These are phyloP conservation scores for Globisporangium canariense DNA, from an alignment of 352 stramenopile genomes.

Conservation along the genomic window DNA sequence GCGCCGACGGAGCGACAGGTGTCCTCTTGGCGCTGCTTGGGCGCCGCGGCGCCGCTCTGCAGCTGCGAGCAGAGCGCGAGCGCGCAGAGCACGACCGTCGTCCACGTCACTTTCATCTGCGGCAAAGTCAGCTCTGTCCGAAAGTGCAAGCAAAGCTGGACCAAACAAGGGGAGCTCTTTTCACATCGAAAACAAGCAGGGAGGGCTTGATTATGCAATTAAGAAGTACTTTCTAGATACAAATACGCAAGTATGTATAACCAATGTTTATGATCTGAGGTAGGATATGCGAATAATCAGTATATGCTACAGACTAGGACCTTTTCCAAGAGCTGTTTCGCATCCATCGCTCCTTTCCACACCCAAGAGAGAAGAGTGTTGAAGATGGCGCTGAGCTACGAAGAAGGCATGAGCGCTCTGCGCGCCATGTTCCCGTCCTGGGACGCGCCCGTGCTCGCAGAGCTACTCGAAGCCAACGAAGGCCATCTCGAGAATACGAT, in stretches of 20 bases:
- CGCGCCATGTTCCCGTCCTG: conserved; percentile 74
- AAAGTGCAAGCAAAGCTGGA: background rate
- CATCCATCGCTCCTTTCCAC: background rate
- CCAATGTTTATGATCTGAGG: background rate
- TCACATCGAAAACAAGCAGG: background rate
- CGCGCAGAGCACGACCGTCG: conserved; percentile 15
- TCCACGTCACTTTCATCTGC: conserved; percentile 19
- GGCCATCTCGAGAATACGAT: conserved; percentile 73
- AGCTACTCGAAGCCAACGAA: conserved; percentile 65
- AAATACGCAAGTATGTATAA: too few relatives aligned
- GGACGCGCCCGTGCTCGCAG: conserved; percentile 52
- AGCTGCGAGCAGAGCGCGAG: conserved; percentile 23
- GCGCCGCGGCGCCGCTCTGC: conserved; percentile 17
- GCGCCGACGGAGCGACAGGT: conserved; percentile 57
- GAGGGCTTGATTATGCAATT: conserved; percentile 6
- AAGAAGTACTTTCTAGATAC: background rate
- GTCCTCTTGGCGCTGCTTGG: conserved; percentile 27
- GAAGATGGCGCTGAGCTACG: conserved; percentile 56
- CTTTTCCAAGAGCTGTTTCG: background rate
- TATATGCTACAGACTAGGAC: background rate
- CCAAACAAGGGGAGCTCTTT: conserved; percentile 2
- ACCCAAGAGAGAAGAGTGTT: conserved; percentile 1
- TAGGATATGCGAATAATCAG: background rate
- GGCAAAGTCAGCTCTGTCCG: background rate
- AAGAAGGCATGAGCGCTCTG: conserved; percentile 60